Evolutionary conservation across 2,329 filamentous ascomycete genomes (phyloP), one percentile per base, ranked within the genome.

Genomic region (Parascedosporium putredinis): DNA sequence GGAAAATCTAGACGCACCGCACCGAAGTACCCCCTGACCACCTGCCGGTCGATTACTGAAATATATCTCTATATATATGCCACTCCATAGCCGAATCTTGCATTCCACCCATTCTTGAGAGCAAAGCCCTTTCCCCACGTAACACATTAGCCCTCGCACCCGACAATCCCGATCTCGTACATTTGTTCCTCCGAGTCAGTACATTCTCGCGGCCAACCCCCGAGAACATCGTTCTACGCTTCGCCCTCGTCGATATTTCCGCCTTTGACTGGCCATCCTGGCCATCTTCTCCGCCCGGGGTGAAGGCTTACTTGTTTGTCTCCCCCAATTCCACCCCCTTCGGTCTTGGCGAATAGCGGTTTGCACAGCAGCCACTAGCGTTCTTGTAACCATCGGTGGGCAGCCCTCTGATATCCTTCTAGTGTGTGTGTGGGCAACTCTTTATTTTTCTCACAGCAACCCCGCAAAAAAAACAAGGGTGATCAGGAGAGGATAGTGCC

Each of bases 51-150:
- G 38, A 42, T 42, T 42, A 36, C 33, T 36, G n/a, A 36, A 7
- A 36, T 14, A 36, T n/a, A n/a, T n/a, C n/a, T n/a, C n/a, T n/a
- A n/a, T n/a, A 31, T 18, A 47, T 47, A 47, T 47, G 23, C 23
- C 12, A 46, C 44, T 46, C 44, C 14, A 31, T 29, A 31, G 24
- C 44, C 27, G 27, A 33, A 22, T 29, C 27, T 34, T 22, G 44
- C 44, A 46, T 46, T 33, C 34, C 44, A 46, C 34, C 42, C n/a
- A n/a, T n/a, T n/a, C n/a, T 23, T 45, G 22, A 29, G n/a, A 25
- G 7, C 23, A 27, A 45, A 20, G 2, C 25, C 42, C 20, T 45
- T 45, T 23, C 42, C 42, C 42, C 42, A 45, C 42, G 42, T 45
- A 25, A 27, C 12, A 29, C 42, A 45, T 45, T 29, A 45, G 18